These are phyloP conservation scores for Trichoderma virens DNA, from an alignment of 495 filamentous ascomycete genomes.

Conservation along the genomic window DNA sequence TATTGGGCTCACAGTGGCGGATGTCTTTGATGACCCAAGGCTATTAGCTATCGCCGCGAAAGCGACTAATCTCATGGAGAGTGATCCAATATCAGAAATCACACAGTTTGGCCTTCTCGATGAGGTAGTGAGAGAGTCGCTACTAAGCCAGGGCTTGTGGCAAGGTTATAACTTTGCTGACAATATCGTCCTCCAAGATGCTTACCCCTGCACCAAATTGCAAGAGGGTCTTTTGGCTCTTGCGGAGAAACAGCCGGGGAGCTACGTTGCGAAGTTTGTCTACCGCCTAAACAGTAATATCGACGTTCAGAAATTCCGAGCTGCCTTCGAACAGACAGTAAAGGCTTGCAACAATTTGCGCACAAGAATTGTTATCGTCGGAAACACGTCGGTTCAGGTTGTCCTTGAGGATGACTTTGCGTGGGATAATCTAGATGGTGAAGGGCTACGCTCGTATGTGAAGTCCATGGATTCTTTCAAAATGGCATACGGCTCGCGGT, in stretches of 20 bases:
- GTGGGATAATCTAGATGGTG: neutral
- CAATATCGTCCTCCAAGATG: conserved; percentile 35
- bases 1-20: neutral
- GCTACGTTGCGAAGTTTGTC: conserved; percentile 34
- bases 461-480: neutral
- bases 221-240: conserved; percentile 45
- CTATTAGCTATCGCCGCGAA: neutral
- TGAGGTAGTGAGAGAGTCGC: neutral
- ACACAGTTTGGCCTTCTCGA: neutral
- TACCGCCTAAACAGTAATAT: conserved; percentile 32
- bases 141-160: neutral
- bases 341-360: conserved; percentile 54
- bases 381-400: conserved; percentile 16
- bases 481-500: conserved; percentile 15
- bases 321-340: conserved; percentile 45
- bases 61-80: neutral
- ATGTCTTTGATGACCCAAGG: conserved; percentile 2
- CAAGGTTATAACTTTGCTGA: neutral
- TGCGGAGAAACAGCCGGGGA: conserved; percentile 29
- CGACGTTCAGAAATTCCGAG: conserved; percentile 35
- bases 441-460: neutral
- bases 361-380: conserved; percentile 32
- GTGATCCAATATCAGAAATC: neutral
- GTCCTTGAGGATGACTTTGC: conserved; percentile 15
- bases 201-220: conserved; percentile 52